Evolutionary conservation across 345 rosid genomes (phyloP).

Genomic region (Gossypium bickii): DNA sequence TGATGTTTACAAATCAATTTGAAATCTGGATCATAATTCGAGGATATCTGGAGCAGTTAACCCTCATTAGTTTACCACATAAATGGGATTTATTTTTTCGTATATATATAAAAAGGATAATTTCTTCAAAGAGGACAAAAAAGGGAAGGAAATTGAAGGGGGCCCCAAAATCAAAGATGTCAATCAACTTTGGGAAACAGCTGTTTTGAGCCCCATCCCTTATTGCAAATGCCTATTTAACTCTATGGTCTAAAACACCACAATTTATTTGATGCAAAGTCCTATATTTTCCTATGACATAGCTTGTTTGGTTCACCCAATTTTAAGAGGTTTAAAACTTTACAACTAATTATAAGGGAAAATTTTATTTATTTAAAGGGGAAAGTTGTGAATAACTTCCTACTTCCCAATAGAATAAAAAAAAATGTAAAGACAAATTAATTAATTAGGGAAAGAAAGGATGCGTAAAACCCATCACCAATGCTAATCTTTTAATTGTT

Average conservation of each 20-base stretch:
- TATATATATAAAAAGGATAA: too few species aligned
- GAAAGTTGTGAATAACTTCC: neutral
- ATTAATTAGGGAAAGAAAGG: neutral
- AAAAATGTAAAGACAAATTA: neutral
- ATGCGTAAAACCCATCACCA: slow-evolving; percentile 1
- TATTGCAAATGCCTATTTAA: neutral
- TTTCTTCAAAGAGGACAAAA: neutral
- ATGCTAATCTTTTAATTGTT: neutral
- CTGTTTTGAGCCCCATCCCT: neutral
- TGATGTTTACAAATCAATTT: too few species aligned
- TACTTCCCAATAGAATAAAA: neutral
- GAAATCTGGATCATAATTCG: neutral
- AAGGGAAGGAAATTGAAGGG: neutral
- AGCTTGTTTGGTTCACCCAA: neutral
- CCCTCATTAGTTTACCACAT: neutral
- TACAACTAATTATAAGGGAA: neutral
- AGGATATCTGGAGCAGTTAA: neutral
- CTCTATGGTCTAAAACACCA: neutral
- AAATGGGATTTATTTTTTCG: neutral
- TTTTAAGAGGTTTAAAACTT: neutral
- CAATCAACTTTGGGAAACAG: neutral
- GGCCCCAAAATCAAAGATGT: neutral
- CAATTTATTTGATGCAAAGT: neutral
- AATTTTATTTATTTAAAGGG: neutral
- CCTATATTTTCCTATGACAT: neutral